Base-by-base conservation (phyloP, 2,329 filamentous ascomycete genomes). In the Cordyceps sp. region DNA sequence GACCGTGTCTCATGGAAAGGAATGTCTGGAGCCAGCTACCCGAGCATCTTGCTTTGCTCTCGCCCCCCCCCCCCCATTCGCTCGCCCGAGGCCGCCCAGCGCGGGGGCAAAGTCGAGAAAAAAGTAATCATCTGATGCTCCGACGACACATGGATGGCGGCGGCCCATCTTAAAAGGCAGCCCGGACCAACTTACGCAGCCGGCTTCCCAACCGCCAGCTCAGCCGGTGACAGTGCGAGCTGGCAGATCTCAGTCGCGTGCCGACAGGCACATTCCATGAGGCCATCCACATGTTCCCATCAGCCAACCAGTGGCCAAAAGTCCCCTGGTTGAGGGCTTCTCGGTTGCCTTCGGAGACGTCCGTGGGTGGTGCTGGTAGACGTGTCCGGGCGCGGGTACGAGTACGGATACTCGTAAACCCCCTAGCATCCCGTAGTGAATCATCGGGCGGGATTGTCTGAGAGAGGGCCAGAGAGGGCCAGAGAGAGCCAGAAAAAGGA, bases 401-500 rank as follows among this genome's bases (percentile, higher is more conserved):
- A 21, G 24, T 12, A 27, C 24, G 21, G 10, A 18, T 19, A 23
- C 33, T 16, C 24, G 24, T 17, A 9, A 8, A n/a, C 19, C 33
- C 34, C 30, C 25, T 36, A 28, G 31, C 28, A 10, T n/a, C 29
- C 17, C 22, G 10, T n/a, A 24, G 33, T 37, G 34, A 33, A 39
- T 36, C 39, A 39, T 23, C 31, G 28, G 25, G 32, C 16, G 26
- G 28, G 17, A 21, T 16, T 37, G 39, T 41, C 33, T 37, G 32
- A 22, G 35, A 33, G 33, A 30, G 18, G 20, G 19, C n/a, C n/a
- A 29, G 18, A 13, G 19, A 18, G 28, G 14, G n/a, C 9, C 15
- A 13, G 5, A 18, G 28, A 18, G 13, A 33, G n/a, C n/a, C n/a
- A n/a, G n/a, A 39, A 40, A 40, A 42, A 40, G 40, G 25, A 40